phyloP scores from a whole-genome alignment of 805 yeast species.

The Ogataea thermomethanolica region DNA sequence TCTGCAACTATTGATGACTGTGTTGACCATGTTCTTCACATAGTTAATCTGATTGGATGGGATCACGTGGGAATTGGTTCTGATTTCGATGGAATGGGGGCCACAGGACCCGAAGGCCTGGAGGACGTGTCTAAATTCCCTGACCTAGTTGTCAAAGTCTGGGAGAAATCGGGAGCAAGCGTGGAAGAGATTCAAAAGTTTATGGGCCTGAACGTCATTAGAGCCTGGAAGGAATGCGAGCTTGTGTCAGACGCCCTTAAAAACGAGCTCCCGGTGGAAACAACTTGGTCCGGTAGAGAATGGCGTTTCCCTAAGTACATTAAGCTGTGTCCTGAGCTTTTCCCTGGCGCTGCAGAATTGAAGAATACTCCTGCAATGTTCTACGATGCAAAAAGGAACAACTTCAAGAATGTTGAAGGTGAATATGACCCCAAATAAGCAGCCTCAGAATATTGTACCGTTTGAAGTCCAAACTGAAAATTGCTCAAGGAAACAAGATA shows the following conservation, averaged over 20 bases:
- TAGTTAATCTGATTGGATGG: constrained; percentile 47
- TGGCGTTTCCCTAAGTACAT: constrained; percentile 10
- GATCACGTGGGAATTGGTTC: constrained; percentile 50
- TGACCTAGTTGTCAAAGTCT: constrained; percentile 40
- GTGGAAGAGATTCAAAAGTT: constrained; percentile 41
- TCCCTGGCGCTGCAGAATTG: constrained; percentile 2
- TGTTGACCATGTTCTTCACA: constrained; percentile 42
- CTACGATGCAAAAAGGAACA: constrained; percentile 4
- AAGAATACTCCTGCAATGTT: constrained; percentile 1
- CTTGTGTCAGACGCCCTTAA: constrained; percentile 19
- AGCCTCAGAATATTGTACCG: not conserved
- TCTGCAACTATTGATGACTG: constrained; percentile 44
- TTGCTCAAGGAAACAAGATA: too few species aligned
- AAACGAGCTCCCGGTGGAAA: constrained; percentile 7
- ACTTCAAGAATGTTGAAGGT: constrained; percentile 1
- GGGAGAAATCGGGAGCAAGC: constrained; percentile 34
- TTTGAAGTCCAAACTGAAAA: constrained; percentile 13
- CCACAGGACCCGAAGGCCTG: constrained; percentile 43
- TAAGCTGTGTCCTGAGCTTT: constrained; percentile 7
- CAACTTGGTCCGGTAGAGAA: constrained; percentile 5
- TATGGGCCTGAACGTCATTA: constrained; percentile 43
- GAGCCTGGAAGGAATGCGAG: constrained; percentile 46
- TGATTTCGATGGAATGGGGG: constrained; percentile 49
- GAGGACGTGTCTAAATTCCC: constrained; percentile 57
- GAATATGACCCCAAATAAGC: constrained; percentile 3